Conservation (phyloP, 1,139 yeast genomes). For the Eremothecium cymbalariae region DNA sequence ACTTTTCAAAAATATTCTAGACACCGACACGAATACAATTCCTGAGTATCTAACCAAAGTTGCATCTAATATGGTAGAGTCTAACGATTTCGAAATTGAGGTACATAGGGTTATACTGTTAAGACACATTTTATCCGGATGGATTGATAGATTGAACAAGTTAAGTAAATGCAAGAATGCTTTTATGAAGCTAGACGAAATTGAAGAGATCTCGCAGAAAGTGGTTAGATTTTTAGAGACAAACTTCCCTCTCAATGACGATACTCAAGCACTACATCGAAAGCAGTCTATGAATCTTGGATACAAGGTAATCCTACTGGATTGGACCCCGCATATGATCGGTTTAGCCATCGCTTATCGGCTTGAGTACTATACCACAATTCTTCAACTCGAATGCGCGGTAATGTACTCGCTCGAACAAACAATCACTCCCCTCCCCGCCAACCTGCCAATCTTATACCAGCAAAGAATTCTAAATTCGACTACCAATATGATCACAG, state of each 20-base stretch:
- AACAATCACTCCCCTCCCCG: background rate
- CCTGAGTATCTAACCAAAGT: conserved; percentile 1
- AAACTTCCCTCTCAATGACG: conserved; percentile 3
- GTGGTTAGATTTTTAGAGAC: background rate
- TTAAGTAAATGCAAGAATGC: background rate
- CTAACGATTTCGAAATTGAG: background rate
- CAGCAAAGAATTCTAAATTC: conserved; percentile 1
- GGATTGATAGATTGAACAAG: conserved; percentile 1
- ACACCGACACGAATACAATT: background rate
- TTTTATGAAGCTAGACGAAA: conserved; percentile 1
- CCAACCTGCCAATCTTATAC: background rate
- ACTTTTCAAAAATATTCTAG: background rate
- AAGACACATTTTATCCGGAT: conserved; percentile 2
- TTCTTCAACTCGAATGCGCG: conserved; percentile 2
- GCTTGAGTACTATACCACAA: background rate
- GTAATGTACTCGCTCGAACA: conserved; percentile 1
- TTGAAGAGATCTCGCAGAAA: background rate
- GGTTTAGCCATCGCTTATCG: background rate
- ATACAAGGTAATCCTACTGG: background rate
- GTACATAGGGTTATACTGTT: conserved; percentile 2
- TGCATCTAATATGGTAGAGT: conserved; percentile 3
- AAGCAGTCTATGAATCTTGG: background rate
- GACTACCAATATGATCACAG: background rate
- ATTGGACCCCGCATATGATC: conserved; percentile 1
- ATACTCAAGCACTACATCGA: background rate